Percentiles rank a stretch among this genome's conserved stretches.
Evolutionary conservation across 176 grass and related monocot species (phyloP).

Genomic region (Bromus sterilis): DNA sequence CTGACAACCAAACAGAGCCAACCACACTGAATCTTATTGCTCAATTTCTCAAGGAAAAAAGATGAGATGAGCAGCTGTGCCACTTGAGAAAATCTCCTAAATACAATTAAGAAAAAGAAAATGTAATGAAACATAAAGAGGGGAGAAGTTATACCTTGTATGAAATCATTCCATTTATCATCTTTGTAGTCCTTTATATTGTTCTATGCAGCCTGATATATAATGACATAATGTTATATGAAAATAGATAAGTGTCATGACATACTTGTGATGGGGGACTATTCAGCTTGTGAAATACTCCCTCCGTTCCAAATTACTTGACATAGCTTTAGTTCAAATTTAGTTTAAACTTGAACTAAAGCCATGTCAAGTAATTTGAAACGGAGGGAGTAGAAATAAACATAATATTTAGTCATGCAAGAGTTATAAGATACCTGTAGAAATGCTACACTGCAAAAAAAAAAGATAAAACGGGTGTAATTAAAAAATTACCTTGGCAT

Average conservation of each 20-base stretch:
- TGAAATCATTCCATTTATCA: conserved; percentile 9
- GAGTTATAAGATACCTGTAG: background rate
- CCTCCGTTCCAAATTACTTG: too few relatives aligned
- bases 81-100: background rate
- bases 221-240: background rate
- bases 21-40: background rate
- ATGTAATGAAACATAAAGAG: background rate
- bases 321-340: too few relatives aligned
- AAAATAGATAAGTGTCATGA: background rate
- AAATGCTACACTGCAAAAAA: conserved; percentile 4
- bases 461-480: background rate
- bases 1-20: background rate
- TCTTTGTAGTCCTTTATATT: conserved; percentile 2
- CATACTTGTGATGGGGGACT: background rate
- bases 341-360: too few relatives aligned
- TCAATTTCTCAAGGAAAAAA: background rate
- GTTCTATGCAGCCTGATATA: conserved; percentile 36
- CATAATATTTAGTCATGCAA: background rate
- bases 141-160: conserved; percentile 22
- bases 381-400: conserved; percentile 7
- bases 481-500: conserved; percentile 44
- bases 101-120: background rate
- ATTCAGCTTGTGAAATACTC: background rate
- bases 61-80: background rate
- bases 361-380: too few relatives aligned